Evolutionary conservation across 305 asterid genomes (phyloP), one percentile per base, ranked within the genome.

Genomic region (Fraxinus latifolia): DNA sequence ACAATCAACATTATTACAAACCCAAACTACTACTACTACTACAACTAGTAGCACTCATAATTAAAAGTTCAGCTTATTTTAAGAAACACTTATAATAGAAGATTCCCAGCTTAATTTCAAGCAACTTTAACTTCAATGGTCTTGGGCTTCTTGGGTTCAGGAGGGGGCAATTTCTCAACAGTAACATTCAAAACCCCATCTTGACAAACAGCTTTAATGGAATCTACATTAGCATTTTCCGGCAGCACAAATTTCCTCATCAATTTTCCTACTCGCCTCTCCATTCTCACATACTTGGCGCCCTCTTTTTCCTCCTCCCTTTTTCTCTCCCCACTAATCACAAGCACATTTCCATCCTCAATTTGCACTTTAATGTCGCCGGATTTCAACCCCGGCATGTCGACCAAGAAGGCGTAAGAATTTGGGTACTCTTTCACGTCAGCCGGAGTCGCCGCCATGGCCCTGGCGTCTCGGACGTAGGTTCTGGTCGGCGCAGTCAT

Each of bases 361-460:
- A 87, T 37, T 17, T 87, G 86, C 7, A 82, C 88, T 17, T 84
- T 84, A 5, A 84, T 82, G 33, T 84, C 83, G n/a, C 83, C 84
- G 12, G 80, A 23, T 23, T 73, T 82, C 44, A 84, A 0, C 42
- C 89, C 86, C n/a, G 87, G 89, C 88, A 82, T 82, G 84, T 84
- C 89, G 42, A 87, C 42, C 29, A 80, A 23, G 70, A 87, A 84
- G 12, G 47, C 73, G 80, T 82, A 87, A 1, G 84, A 74, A 36
- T 72, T 74, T 12, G 85, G 80, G 29, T 37, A 58, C 81, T 84
- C 88, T 77, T 74, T 77, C 21, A 82, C 81, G 79, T 87, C 86
- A 0, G 88, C 86, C 1, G 88, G 86, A 0, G 86, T 84, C 23
- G 88, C 77, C 14, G 78, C 82, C 85, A 84, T 87, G 6, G 88